These are phyloP conservation scores for Lenwebbia sp. DNA, from an alignment of 345 rosid genomes.

Conservation along the genomic window DNA sequence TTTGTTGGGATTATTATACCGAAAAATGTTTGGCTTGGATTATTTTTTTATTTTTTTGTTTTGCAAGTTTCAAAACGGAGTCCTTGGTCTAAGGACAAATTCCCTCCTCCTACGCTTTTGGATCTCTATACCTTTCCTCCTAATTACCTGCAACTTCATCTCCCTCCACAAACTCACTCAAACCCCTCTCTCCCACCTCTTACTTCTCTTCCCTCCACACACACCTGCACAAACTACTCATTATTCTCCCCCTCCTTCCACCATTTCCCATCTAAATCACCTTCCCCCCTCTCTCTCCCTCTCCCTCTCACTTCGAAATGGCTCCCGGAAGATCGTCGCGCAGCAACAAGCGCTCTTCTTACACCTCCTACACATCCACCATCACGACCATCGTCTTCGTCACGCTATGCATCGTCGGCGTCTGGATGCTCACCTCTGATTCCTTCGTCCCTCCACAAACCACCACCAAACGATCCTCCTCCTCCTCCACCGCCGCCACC, in stretches of 20 bases:
- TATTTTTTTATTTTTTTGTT: not conserved
- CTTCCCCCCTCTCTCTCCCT: not conserved
- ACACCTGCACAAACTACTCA: too few species aligned
- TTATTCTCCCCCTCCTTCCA: not conserved
- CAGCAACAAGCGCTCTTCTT: slow-evolving; percentile 31
- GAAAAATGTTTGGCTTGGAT: not conserved
- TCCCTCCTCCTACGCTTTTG: not conserved
- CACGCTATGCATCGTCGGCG: slow-evolving; percentile 56
- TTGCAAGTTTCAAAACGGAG: not conserved
- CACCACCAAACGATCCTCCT: slow-evolving; percentile 12
- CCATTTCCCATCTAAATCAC: not conserved
- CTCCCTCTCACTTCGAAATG: slow-evolving; percentile 13
- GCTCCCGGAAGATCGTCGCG: slow-evolving; percentile 44
- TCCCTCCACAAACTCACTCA: not conserved
- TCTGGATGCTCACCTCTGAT: slow-evolving; percentile 69
- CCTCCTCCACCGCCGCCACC: not conserved
- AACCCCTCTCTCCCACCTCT: not conserved
- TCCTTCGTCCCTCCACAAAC: slow-evolving; percentile 33
- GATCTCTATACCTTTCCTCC: not conserved
- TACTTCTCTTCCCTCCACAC: not conserved
- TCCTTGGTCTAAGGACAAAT: not conserved
- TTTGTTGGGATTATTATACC: too few species aligned
- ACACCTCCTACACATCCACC: slow-evolving; percentile 26
- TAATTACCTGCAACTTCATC: not conserved
- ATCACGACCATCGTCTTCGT: slow-evolving; percentile 56